phyloP scores from a whole-genome alignment of 306 rosid species.

The Cicer yamashitae region DNA sequence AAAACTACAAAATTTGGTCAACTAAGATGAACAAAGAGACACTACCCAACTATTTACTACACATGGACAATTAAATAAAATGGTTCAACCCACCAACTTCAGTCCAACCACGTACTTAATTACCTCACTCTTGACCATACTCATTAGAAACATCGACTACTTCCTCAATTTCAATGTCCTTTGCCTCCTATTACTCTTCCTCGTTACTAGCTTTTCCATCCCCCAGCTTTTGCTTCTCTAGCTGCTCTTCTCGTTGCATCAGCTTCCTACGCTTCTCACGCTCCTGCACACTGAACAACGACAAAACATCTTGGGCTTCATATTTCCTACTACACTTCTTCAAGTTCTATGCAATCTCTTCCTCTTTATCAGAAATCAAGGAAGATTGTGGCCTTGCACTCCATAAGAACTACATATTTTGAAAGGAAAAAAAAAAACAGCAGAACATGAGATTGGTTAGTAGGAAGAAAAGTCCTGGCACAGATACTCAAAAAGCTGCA shows the following conservation, averaged over 20 bases:
- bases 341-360: conserved; percentile 82
- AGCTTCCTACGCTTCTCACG: conserved; percentile 67
- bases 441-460: not conserved
- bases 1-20: too few relatives aligned
- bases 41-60: too few relatives aligned
- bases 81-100: too few relatives aligned
- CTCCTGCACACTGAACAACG: conserved; percentile 80
- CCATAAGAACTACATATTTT: conserved; percentile 71
- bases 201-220: conserved; percentile 90
- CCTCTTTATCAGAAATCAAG: conserved; percentile 80
- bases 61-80: too few relatives aligned
- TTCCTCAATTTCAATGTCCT: conserved; percentile 81
- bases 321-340: conserved; percentile 91
- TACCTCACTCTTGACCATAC: too few relatives aligned
- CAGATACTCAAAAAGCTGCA: not conserved
- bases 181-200: conserved; percentile 91
- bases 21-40: too few relatives aligned
- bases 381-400: conserved; percentile 84
- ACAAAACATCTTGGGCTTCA: conserved; percentile 80
- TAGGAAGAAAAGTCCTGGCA: not conserved
- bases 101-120: too few relatives aligned
- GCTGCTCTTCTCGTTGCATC: conserved; percentile 57
- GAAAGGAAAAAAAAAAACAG: not conserved
- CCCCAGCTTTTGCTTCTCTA: conserved; percentile 59
- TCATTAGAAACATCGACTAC: conserved; percentile 43